Evolutionary conservation across 352 stramenopile genomes (phyloP).

Genomic region (Phytopythium montanum): DNA sequence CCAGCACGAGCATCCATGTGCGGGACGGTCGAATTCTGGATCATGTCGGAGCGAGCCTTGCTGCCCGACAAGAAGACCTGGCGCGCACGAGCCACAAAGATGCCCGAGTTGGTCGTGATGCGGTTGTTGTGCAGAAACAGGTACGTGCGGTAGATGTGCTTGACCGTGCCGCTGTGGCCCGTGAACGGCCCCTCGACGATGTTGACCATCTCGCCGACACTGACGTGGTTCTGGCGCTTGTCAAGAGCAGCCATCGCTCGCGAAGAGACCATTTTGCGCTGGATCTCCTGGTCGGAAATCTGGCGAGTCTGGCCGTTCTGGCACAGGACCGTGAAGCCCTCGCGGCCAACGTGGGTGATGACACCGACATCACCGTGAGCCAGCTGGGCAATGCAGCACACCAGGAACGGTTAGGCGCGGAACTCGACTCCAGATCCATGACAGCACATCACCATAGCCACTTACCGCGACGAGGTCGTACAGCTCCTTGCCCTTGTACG

Average conservation of each 20-base stretch:
- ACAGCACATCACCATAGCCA: neutral
- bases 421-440: neutral
- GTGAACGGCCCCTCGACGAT: constrained; percentile 81
- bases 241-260: constrained; percentile 79
- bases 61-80: constrained; percentile 82
- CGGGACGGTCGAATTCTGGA: constrained; percentile 76
- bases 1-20: constrained; percentile 55
- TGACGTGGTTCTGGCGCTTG: constrained; percentile 90
- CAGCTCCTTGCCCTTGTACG: constrained; percentile 88
- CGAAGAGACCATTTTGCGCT: constrained; percentile 84
- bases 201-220: constrained; percentile 88
- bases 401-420: neutral
- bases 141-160: constrained; percentile 89
- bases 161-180: constrained; percentile 87
- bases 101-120: constrained; percentile 85
- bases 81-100: constrained; percentile 84
- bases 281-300: constrained; percentile 88
- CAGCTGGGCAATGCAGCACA: constrained; percentile 25
- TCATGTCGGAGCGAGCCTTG: constrained; percentile 85
- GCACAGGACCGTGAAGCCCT: constrained; percentile 85
- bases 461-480: constrained; percentile 85
- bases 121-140: constrained; percentile 91
- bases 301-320: constrained; percentile 80
- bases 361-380: constrained; percentile 86
- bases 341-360: constrained; percentile 88